Conservation (phyloP, 2,329 filamentous ascomycete genomes). For the Thelonectria rubi region DNA sequence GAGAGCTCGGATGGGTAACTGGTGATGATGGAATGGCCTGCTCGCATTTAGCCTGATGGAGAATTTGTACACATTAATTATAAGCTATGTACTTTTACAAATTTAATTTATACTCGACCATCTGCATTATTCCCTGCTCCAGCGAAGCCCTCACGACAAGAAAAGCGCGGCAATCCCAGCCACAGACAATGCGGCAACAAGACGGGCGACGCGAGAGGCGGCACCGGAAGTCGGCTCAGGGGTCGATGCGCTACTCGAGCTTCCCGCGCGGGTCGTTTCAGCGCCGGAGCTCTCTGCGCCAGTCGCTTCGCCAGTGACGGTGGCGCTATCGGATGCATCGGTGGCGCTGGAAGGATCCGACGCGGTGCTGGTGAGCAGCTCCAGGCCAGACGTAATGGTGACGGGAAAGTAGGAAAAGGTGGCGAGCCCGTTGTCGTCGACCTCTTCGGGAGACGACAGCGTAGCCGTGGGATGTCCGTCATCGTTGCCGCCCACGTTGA, state of each 20-base stretch:
- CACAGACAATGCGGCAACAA: constrained; percentile 3
- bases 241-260: constrained; percentile 4
- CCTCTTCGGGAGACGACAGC: not conserved
- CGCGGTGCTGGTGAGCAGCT: constrained; percentile 11
- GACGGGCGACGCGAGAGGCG: not conserved
- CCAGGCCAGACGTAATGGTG: constrained; percentile 23
- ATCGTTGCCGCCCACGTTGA: constrained; percentile 18
- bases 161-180: constrained; percentile 4
- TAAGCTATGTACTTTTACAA: no score
- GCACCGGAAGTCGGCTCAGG: constrained; percentile 10
- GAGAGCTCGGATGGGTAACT: no score
- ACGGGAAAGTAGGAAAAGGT: constrained; percentile 8
- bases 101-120: no score
- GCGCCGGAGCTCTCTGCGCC: not conserved
- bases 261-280: not conserved
- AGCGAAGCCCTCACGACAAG: not conserved
- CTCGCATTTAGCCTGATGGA: no score
- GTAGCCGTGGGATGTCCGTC: constrained; percentile 9
- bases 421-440: not conserved
- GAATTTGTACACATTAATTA: no score
- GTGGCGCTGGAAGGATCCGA: not conserved
- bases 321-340: not conserved
- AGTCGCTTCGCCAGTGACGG: not conserved
- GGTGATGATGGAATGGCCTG: no score
- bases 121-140: no score